phyloP scores from a whole-genome alignment of 2,329 filamentous ascomycete species.

The Claviceps quebecensis region DNA sequence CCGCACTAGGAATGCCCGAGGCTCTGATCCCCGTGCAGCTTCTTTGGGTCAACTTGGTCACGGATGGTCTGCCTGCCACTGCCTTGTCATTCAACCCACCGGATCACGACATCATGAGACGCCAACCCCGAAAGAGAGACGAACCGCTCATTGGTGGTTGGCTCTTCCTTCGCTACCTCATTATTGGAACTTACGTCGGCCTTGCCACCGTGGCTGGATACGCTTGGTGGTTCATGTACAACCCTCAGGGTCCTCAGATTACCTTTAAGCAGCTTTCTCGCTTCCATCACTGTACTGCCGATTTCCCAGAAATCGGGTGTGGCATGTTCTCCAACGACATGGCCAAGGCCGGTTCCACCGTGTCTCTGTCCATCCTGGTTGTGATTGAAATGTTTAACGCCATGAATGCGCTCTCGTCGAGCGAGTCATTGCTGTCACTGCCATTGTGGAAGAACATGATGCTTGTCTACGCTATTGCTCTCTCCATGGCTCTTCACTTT shows the following conservation, averaged over 20 bases:
- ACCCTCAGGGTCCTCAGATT: slow-evolving; percentile 79
- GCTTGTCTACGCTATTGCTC: slow-evolving; percentile 81
- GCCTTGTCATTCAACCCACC: slow-evolving; percentile 95
- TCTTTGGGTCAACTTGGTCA: slow-evolving; percentile 97
- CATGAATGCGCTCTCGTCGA: slow-evolving; percentile 93
- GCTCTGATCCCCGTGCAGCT: slow-evolving; percentile 93
- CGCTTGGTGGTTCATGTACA: slow-evolving; percentile 99
- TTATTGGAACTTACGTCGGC: slow-evolving; percentile 91
- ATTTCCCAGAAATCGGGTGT: slow-evolving; percentile 84
- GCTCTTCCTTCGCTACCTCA: slow-evolving; percentile 95
- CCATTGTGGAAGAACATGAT: slow-evolving; percentile 99
- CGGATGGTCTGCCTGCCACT: slow-evolving; percentile 89
- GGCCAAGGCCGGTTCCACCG: slow-evolving; percentile 80
- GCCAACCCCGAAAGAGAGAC: slow-evolving; percentile 79
- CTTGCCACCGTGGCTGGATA: slow-evolving; percentile 91
- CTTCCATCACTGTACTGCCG: slow-evolving; percentile 81
- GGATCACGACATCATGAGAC: slow-evolving; percentile 96
- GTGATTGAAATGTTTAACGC: slow-evolving; percentile 99
- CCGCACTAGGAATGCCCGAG: slow-evolving; percentile 92
- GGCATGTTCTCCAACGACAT: slow-evolving; percentile 78
- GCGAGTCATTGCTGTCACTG: slow-evolving; percentile 83
- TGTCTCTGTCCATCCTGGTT: slow-evolving; percentile 82
- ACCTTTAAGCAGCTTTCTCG: slow-evolving; percentile 76
- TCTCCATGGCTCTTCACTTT: slow-evolving; percentile 94
- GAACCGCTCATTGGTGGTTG: slow-evolving; percentile 87